phyloP scores from a whole-genome alignment of 192 early-diverging fungal species.

The Thoreauomyces humboldtii region DNA sequence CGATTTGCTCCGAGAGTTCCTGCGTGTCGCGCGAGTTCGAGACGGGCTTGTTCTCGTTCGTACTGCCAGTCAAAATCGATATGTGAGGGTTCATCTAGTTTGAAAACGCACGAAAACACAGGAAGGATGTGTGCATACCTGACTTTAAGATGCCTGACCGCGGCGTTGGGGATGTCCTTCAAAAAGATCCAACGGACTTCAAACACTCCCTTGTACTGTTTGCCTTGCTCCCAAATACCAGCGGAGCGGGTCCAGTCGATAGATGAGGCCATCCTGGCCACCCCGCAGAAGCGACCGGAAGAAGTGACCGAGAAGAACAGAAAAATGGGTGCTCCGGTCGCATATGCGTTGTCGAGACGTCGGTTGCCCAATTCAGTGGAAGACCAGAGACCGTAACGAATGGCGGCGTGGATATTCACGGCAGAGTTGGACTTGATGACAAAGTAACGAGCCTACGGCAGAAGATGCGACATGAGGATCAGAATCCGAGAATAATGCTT shows the following conservation, averaged over 20 bases:
- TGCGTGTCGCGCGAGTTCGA: conserved; percentile 63
- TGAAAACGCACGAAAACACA: not conserved
- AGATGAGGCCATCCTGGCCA: conserved; percentile 49
- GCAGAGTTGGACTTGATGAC: conserved; percentile 59
- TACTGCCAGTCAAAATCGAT: conserved; percentile 21
- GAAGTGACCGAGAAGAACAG: conserved; percentile 58
- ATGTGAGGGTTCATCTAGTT: no score
- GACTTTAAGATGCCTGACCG: conserved; percentile 45
- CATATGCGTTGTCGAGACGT: conserved; percentile 49
- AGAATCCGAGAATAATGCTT: not conserved
- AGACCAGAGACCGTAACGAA: conserved; percentile 53
- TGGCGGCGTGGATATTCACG: conserved; percentile 46
- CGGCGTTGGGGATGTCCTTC: conserved; percentile 54
- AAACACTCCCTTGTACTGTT: conserved; percentile 55
- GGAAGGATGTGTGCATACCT: conserved; percentile 4
- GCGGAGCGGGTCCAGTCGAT: conserved; percentile 40
- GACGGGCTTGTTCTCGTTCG: conserved; percentile 57
- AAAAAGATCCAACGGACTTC: conserved; percentile 52
- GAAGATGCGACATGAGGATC: not conserved
- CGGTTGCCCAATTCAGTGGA: conserved; percentile 59
- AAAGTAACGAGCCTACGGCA: conserved; percentile 46
- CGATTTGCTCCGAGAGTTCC: conserved; percentile 43
- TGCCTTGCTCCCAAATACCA: conserved; percentile 36
- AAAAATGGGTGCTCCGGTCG: conserved; percentile 21
- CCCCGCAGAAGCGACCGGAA: conserved; percentile 56